Conservation (phyloP, 1,139 yeast genomes). For the Eremothecium sinecaudum region DNA sequence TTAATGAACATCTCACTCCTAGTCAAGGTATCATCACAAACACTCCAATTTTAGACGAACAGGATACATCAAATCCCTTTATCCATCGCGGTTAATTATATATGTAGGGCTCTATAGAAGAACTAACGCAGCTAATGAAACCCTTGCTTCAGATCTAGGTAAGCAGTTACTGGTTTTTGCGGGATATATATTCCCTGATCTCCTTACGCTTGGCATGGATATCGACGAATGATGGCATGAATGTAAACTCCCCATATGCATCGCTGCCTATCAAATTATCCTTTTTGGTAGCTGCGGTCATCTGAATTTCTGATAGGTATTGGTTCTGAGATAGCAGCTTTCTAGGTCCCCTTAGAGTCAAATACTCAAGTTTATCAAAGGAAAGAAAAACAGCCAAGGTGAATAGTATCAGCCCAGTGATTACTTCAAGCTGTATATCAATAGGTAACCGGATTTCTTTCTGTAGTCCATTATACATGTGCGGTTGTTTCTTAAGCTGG, state of each 20-base stretch:
- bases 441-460: constrained; percentile 16
- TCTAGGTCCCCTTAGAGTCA: constrained; percentile 17
- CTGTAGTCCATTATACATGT: constrained; percentile 3
- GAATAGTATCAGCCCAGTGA: constrained; percentile 20
- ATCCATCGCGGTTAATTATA: constrained; percentile 4
- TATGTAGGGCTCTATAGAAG: neutral
- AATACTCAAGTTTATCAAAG: constrained; percentile 19
- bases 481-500: constrained; percentile 18
- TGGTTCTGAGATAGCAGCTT: constrained; percentile 16
- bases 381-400: constrained; percentile 22
- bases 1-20: constrained; percentile 1
- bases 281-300: constrained; percentile 24
- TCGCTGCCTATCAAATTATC: constrained; percentile 26
- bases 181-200: constrained; percentile 15
- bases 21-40: constrained; percentile 4
- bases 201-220: constrained; percentile 22
- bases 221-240: constrained; percentile 25
- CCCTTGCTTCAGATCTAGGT: no score
- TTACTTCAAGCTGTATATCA: constrained; percentile 26
- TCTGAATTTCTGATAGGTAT: constrained; percentile 24
- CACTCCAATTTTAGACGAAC: constrained; percentile 5
- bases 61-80: constrained; percentile 7
- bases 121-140: no score
- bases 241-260: constrained; percentile 26
- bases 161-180: constrained; percentile 9